These are phyloP conservation scores for Westerdykella sp. DNA, from an alignment of 2,329 filamentous ascomycete species.

Conservation along the genomic window DNA sequence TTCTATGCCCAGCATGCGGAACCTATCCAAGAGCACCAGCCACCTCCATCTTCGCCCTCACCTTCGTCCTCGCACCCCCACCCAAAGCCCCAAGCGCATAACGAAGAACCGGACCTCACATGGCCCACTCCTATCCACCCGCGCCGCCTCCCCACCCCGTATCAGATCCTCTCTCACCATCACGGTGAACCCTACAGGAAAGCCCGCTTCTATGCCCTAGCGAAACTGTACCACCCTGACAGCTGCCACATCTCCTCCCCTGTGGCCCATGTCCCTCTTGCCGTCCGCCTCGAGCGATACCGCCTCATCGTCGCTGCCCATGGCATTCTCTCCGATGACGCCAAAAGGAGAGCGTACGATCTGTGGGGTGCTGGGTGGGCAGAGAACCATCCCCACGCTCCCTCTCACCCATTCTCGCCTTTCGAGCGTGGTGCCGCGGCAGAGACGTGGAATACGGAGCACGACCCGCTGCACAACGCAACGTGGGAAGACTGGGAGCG, in stretches of 20 bases:
- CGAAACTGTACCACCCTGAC: slow-evolving; percentile 95
- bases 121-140: slow-evolving; percentile 34
- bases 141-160: slow-evolving; percentile 63
- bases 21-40: not conserved
- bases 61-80: slow-evolving; percentile 4
- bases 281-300: slow-evolving; percentile 77
- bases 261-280: slow-evolving; percentile 46
- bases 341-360: slow-evolving; percentile 77
- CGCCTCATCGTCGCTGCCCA: slow-evolving; percentile 83
- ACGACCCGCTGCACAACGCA: slow-evolving; percentile 61
- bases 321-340: slow-evolving; percentile 74
- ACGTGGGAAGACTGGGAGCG: slow-evolving; percentile 98
- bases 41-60: not conserved
- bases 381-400: slow-evolving; percentile 20
- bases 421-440: slow-evolving; percentile 23
- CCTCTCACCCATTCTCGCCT: slow-evolving; percentile 16
- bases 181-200: slow-evolving; percentile 70
- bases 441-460: slow-evolving; percentile 30
- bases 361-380: slow-evolving; percentile 74
- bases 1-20: slow-evolving; percentile 25
- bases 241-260: slow-evolving; percentile 39
- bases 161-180: slow-evolving; percentile 71
- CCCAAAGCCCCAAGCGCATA: slow-evolving; percentile 7
- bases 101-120: slow-evolving; percentile 17
- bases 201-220: slow-evolving; percentile 76